Conservation (phyloP, 345 rosid genomes). For the Lagerstroemia speciosa region DNA sequence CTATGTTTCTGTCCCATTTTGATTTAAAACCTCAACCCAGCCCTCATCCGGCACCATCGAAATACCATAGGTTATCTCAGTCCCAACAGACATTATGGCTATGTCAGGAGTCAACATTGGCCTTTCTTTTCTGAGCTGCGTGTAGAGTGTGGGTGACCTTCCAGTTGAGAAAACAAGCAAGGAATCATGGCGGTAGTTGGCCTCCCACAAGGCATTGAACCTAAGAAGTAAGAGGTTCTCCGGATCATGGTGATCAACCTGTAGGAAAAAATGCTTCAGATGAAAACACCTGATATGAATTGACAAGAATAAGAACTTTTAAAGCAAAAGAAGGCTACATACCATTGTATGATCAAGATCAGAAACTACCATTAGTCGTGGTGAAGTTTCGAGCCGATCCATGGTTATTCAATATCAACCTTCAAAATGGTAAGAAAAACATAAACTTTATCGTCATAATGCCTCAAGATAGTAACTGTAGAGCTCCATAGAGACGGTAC, state of each 20-base stretch:
- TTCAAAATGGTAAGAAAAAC: not conserved
- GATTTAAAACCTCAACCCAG: conserved; percentile 73
- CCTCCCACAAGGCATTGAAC: conserved; percentile 88
- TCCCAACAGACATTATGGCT: conserved; percentile 95
- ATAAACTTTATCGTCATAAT: not conserved
- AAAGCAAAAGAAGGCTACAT: not conserved
- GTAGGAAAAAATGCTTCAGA: conserved; percentile 12
- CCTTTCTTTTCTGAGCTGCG: conserved; percentile 63
- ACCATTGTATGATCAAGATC: conserved; percentile 99
- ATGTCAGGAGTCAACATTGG: conserved; percentile 94
- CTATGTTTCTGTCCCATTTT: conserved; percentile 78
- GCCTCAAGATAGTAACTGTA: not conserved
- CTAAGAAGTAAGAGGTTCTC: conserved; percentile 74
- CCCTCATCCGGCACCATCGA: conserved; percentile 86
- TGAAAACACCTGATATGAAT: conserved; percentile 1
- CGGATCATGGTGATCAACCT: conserved; percentile 94
- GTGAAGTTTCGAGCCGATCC: conserved; percentile 57
- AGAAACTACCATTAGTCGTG: conserved; percentile 91
- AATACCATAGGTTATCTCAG: conserved; percentile 90
- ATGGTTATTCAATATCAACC: conserved; percentile 24
- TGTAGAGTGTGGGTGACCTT: conserved; percentile 80
- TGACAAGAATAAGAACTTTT: conserved; percentile 3
- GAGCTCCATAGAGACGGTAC: not conserved
- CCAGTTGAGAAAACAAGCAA: conserved; percentile 92
- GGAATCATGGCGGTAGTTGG: conserved; percentile 67